These are phyloP conservation scores for Lachnellula cervina DNA, from an alignment of 2,329 filamentous ascomycete genomes.

Conservation along the genomic window DNA sequence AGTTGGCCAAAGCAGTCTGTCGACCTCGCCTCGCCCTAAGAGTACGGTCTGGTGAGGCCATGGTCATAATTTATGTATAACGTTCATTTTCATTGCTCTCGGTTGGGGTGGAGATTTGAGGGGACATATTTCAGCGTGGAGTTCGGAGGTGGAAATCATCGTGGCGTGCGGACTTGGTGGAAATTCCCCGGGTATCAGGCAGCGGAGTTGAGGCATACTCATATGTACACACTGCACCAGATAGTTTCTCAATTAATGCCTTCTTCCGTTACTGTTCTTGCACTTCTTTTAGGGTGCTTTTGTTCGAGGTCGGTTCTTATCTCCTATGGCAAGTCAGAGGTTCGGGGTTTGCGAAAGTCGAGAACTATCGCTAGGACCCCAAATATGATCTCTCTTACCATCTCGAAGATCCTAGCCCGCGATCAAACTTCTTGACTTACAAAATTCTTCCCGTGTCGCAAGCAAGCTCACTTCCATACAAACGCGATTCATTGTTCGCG, in stretches of 20 bases:
- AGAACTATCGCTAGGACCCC: no score
- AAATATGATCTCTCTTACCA: no score
- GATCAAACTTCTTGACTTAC: no score
- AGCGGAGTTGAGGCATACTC: neutral
- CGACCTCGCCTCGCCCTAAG: slow-evolving; percentile 12
- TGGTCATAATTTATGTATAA: neutral
- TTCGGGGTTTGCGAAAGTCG: no score
- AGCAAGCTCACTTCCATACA: no score
- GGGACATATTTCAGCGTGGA: neutral
- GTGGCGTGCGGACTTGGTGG: neutral
- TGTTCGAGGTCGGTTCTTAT: no score
- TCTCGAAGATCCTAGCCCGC: no score
- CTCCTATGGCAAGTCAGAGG: no score
- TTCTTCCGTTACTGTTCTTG: neutral
- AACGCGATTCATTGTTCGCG: no score
- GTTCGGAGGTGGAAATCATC: neutral
- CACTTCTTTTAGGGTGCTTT: neutral
- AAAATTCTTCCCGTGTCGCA: neutral
- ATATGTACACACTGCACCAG: neutral
- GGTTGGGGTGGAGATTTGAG: neutral
- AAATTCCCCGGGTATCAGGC: neutral
- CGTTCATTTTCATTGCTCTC: neutral
- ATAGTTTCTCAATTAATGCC: neutral
- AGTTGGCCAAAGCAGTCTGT: slow-evolving; percentile 7
- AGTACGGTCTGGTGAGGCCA: slow-evolving; percentile 18